Evolutionary conservation across 768 basidiomycete species (phyloP), one percentile per base, ranked within the genome.

Genomic region (Suillus subaureus): DNA sequence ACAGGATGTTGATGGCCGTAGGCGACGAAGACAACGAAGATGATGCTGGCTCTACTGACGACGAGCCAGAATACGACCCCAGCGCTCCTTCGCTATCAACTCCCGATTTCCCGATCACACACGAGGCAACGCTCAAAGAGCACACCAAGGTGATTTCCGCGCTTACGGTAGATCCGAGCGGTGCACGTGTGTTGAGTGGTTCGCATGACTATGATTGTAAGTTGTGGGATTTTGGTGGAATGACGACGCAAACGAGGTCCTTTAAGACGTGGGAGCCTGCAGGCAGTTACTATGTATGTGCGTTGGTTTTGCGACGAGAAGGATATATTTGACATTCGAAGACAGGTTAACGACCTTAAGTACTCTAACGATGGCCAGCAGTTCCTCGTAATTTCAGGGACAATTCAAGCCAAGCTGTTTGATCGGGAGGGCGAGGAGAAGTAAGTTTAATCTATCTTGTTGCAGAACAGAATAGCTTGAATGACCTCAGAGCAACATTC

Each of bases 211-310:
- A 99, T 74, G 97, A 99, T 78, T 90, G 92, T 78, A 99, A 99
- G 80, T 78, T 99, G 62, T 99, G 97, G 96, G 97, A 99, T 78
- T 99, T 99, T 78, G 97, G 97, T 70, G 97, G 97, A 18, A 99
- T 99, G 97, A 92, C 93, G 73, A 81, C 84, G 67, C 81, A 88
- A 68, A 89, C 90, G 78, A 94, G 94, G 78, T 96, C 97, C 18
- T 99, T 99, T 86, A 93, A 96, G 80, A 93, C 87, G 70, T 99
- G 93, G 89, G 97, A 99, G 75, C 93, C 96, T 67, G 89, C 92
- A 66, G 95, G 93, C 68, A 93, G 89, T 71, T 97, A 97, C 78
- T 89, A 96, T 79, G 95, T 96, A 69, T 64, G 78, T 75, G 66
- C 55, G 61, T 47, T 66, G 18, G 57, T 15, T 28, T 35, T 37